Evolutionary conservation across 495 filamentous ascomycete genomes (phyloP), one percentile per base, ranked within the genome.

Genomic region (Lasiosphaeria ovina): DNA sequence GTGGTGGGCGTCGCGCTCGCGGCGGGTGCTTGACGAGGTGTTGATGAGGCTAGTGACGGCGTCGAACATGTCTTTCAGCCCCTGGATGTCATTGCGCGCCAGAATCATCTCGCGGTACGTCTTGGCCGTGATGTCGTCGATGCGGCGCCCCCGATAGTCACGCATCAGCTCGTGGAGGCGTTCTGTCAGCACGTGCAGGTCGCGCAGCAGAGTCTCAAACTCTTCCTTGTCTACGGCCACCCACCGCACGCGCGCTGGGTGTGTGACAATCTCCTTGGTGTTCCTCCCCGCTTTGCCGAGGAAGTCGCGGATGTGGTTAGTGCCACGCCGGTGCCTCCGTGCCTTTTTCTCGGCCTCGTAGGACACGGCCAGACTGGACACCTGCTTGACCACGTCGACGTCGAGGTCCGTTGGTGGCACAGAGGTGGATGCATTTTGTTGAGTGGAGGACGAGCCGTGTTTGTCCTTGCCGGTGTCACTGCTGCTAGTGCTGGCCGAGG

Each of bases 21-120:
- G 58, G 40, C 55, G 35, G n/a, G 61, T 62, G 3, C n/a, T 51
- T 0, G 64, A 48, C 6, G 63, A 68, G 10, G 68, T 66, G 14
- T 57, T 55, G 3, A 71, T 64, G 6, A 69, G 55, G 47, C 58
- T 47, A 0, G 58, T 59, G 2, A 69, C 64, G 14, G 70, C 70
- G 6, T 62, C 68, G 1, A 73, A 34, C 68, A 71, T 73, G 51
- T 66, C 62, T 24, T 61, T 56, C 3, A 73, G 49, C 12, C 72
- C 69, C 17, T 68, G 54, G 17, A 73, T 57, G 34, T 64, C 58
- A 42, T 73, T 67, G 1, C 71, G 59, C 14, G 69, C 59, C 12
- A 73, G 48, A 6, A 73, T 65, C 69, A 73, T 71, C 57, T 73
- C 71, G 0, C 71, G 59, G 57, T 73, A 73, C 1, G 69, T 73